Evolutionary conservation across 768 basidiomycete genomes (phyloP).

Genomic region (Leccinellum rugosiceps): DNA sequence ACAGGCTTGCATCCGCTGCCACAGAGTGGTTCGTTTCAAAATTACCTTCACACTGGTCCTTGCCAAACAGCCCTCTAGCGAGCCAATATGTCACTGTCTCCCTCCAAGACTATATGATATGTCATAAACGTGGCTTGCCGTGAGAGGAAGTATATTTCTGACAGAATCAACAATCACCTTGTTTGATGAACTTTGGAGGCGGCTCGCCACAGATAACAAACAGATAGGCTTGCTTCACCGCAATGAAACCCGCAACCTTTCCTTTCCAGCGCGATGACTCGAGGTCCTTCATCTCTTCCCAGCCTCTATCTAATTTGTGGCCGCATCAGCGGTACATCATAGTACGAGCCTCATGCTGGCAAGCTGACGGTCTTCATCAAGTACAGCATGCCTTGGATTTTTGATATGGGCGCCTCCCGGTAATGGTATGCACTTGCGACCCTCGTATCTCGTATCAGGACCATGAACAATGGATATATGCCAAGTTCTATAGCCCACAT

Average conservation of each 20-base stretch:
- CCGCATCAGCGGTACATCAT: neutral
- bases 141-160: neutral
- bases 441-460: neutral
- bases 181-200: slow-evolving; percentile 8
- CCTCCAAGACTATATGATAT: neutral
- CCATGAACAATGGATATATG: neutral
- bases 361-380: neutral
- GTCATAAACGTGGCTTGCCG: neutral
- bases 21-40: slow-evolving; percentile 17
- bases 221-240: slow-evolving; percentile 1
- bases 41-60: neutral
- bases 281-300: neutral
- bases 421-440: neutral
- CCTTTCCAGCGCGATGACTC: slow-evolving; percentile 3
- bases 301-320: slow-evolving; percentile 1
- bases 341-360: neutral
- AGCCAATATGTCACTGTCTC: neutral
- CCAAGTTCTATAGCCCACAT: slow-evolving; percentile 2
- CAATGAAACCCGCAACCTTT: neutral
- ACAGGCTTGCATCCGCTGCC: neutral
- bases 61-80: neutral
- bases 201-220: slow-evolving; percentile 13
- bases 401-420: neutral
- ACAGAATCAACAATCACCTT: slow-evolving; percentile 2
- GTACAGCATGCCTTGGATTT: slow-evolving; percentile 15